Base-by-base conservation (phyloP, 2,329 filamentous ascomycete species). In the Metarhizium guizhouense region DNA sequence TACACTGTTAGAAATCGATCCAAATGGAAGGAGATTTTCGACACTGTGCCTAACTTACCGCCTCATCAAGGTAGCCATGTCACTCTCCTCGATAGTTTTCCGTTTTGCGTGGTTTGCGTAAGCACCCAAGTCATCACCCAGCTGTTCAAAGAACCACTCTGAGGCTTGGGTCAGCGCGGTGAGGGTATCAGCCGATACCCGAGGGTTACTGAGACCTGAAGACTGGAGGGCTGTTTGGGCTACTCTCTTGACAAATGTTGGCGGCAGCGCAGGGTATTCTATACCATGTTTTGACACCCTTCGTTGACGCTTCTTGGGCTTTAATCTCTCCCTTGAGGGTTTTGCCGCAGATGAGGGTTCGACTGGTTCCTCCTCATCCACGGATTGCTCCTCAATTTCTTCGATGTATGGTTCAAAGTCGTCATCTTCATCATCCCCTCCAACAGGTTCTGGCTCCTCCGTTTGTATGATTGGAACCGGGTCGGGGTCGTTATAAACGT, bases 71-170 rank as follows among this genome's bases (percentile, higher is more conserved):
- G 88, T 84, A 55, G 90, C 75, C 64, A 95, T 84, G 68, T 96
- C 91, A 62, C 81, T 87, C 68, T 94, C 89, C 63, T 95, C 88
- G 62, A 96, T 90, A 3, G 85, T 90, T 70, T 88, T 94, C 36
- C 91, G 82, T 36, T 87, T 86, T 5, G 87, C 90, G 69, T 96
- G 91, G 58, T 83, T 79, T 18, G 91, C 87, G 68, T 92, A 96
- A 2, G 85, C 86, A 13, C 82, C 82, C 54, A 96, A 72, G 66
- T 95, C 90, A 58, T 91, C 87, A 51, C 88, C 84, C 2, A 88
- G 75, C 69, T 96, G 91, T 71, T 95, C 90, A 68, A 96, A 95
- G 70, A 91, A 96, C 87, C 90, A 94, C 59, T 95, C 89, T 3
- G 88, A 88, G 1, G 90, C 89, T 67, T 90, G 86, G 64, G 86